These are phyloP conservation scores for Solanum microdontum DNA, from an alignment of 257 asterid genomes.

Conservation along the genomic window DNA sequence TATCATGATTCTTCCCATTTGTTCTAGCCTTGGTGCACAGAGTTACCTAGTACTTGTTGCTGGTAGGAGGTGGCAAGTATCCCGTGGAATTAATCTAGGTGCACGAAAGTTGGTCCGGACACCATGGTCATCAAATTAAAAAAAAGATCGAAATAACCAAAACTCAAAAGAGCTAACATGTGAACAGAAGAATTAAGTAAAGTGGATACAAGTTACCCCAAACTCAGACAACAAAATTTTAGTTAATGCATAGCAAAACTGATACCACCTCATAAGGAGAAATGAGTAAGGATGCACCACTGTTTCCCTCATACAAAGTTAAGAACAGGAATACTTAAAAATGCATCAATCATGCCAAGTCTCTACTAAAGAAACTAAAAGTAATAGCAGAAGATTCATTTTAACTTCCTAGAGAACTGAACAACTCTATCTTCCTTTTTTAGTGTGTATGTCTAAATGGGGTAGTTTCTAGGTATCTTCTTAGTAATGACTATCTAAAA, in stretches of 20 bases:
- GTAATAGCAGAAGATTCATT: not conserved
- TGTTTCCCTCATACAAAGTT: not conserved
- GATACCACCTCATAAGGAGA: not conserved
- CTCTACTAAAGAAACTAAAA: not conserved
- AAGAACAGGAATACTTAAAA: not conserved
- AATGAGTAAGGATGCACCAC: not conserved
- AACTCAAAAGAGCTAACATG: not conserved
- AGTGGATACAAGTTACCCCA: not conserved
- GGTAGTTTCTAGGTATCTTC: not conserved
- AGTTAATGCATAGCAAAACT: not conserved
- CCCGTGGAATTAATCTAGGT: not conserved
- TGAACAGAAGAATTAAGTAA: not conserved
- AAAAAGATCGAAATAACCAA: not conserved
- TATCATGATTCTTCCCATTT: not conserved
- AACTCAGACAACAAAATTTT: not conserved
- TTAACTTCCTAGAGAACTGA: not conserved
- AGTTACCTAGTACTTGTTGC: not conserved
- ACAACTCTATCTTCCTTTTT: not conserved
- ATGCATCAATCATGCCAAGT: not conserved
- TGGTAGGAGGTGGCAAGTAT: not conserved
- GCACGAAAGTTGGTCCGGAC: not conserved
- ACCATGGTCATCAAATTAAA: not conserved
- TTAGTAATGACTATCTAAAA: not conserved
- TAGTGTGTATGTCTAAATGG: not conserved
- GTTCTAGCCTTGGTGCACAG: not conserved